Conservation (phyloP, 176 grass and related monocot genomes). For the Ampelocalamus luodianensis region DNA sequence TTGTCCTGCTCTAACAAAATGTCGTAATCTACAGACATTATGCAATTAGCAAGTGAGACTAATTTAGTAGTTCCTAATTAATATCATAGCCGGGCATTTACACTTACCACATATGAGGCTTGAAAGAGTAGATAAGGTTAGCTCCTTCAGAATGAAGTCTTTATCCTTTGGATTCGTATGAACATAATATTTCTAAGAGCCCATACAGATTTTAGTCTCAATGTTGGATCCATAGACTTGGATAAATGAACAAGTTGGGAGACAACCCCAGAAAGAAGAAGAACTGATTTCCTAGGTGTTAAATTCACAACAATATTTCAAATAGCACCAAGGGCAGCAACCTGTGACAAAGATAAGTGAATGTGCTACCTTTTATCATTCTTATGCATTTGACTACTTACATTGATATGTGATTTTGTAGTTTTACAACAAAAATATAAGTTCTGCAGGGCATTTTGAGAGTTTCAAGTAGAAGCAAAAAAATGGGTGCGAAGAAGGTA, state of each 20-base stretch:
- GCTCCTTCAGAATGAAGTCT: conserved; percentile 77
- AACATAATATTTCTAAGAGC: conserved; percentile 94
- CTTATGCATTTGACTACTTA: no score
- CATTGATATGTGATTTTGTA: no score
- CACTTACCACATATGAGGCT: conserved; percentile 83
- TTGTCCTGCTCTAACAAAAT: no score
- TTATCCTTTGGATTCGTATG: conserved; percentile 76
- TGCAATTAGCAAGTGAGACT: conserved; percentile 31
- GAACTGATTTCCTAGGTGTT: conserved; percentile 68
- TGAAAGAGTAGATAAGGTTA: conserved; percentile 68
- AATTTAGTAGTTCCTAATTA: conserved; percentile 6
- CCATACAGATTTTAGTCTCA: conserved; percentile 82
- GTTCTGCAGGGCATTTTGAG: no score
- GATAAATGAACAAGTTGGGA: conserved; percentile 77
- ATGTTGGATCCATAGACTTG: conserved; percentile 75
- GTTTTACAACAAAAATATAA: no score
- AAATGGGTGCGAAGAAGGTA: no score
- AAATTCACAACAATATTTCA: conserved; percentile 87
- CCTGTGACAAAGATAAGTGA: no score
- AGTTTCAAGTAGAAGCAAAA: no score
- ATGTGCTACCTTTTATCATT: no score
- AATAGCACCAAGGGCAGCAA: no score
- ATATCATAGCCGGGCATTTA: no score
- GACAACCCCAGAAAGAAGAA: conserved; percentile 73
- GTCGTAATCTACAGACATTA: conserved; percentile 71